These are phyloP conservation scores for Picea abies DNA, from an alignment of 83 land plant species.

Conservation along the genomic window DNA sequence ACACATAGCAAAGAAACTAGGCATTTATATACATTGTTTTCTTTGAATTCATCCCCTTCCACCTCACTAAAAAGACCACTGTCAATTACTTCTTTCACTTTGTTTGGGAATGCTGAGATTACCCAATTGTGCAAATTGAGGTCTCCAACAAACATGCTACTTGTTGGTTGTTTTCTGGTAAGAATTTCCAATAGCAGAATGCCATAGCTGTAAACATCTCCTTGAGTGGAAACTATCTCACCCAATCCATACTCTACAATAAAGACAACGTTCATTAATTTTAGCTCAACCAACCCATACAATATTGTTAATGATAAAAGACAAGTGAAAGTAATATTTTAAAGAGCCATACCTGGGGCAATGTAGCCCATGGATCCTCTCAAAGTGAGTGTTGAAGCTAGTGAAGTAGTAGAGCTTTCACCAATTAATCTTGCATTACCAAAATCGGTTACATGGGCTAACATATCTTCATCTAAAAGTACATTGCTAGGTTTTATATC, in stretches of 20 bases:
- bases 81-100: background rate
- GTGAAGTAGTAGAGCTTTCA: background rate
- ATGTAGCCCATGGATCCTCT: constrained; percentile 25
- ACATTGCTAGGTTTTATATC: constrained; percentile 21
- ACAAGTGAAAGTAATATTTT: background rate
- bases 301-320: background rate
- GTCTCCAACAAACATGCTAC: constrained; percentile 2
- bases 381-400: constrained; percentile 1
- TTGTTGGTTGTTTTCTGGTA: background rate
- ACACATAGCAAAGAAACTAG: background rate
- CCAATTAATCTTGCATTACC: constrained; percentile 13
- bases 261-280: background rate
- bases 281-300: background rate
- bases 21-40: background rate
- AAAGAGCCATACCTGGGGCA: constrained; percentile 18
- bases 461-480: constrained; percentile 16
- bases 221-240: background rate
- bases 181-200: constrained; percentile 3
- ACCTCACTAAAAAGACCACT: too few relatives aligned
- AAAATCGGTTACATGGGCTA: constrained; percentile 16
- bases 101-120: background rate
- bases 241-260: constrained; percentile 4
- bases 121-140: background rate
- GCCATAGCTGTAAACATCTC: constrained; percentile 9
- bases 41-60: too few relatives aligned